Evolutionary conservation across 2,329 filamentous ascomycete species (phyloP).

Genomic region (Paecilomyces variotii): DNA sequence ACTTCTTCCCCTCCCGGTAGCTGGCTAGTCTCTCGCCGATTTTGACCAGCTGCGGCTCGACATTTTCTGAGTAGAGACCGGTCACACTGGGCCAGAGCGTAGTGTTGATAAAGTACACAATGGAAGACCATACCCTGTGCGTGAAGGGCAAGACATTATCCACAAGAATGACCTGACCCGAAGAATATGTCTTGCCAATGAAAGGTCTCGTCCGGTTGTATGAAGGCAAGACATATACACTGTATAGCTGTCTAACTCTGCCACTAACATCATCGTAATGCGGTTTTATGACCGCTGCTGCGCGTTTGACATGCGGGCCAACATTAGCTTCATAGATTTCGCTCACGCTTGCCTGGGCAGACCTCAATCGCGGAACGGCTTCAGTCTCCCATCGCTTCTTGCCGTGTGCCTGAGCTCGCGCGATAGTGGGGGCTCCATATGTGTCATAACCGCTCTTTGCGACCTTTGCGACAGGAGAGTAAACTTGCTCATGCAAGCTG

Average conservation of each 20-base stretch:
- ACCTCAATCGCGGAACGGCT: conserved; percentile 64
- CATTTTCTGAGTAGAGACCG: conserved; percentile 77
- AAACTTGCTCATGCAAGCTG: conserved; percentile 50
- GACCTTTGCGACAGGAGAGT: conserved; percentile 60
- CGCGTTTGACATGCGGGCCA: conserved; percentile 64
- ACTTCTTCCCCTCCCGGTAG: conserved; percentile 51
- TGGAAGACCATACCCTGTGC: conserved; percentile 61
- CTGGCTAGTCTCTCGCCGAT: conserved; percentile 80
- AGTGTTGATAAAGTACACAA: conserved; percentile 62
- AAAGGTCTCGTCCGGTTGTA: conserved; percentile 71
- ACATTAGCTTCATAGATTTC: conserved; percentile 63
- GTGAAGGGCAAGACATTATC: conserved; percentile 65
- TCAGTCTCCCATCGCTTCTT: conserved; percentile 69
- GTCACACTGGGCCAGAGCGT: conserved; percentile 75
- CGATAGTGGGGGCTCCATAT: conserved; percentile 67
- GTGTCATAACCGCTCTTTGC: conserved; percentile 53
- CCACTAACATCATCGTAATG: conserved; percentile 62
- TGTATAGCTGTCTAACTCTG: conserved; percentile 60
- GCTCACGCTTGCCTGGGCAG: conserved; percentile 54
- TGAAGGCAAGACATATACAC: conserved; percentile 64
- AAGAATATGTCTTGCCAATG: conserved; percentile 57
- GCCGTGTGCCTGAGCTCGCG: conserved; percentile 58
- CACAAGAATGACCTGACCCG: conserved; percentile 58
- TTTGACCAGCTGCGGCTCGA: conserved; percentile 87
- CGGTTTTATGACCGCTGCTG: conserved; percentile 52